Conservation (phyloP, 2,329 filamentous ascomycete species). For the Aspergillus quadricinctus region DNA sequence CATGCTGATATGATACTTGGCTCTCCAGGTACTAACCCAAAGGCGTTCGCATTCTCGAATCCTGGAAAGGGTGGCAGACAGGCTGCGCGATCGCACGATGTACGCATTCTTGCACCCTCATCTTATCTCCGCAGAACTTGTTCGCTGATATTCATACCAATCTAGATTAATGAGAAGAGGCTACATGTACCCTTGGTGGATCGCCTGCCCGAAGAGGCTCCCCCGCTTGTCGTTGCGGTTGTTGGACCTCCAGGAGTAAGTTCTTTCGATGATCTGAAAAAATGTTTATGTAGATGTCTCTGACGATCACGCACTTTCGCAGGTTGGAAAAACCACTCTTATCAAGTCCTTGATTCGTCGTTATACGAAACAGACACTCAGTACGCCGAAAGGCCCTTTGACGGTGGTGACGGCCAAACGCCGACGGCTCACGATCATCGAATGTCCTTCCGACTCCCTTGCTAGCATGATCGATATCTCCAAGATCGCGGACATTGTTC, state of each 20-base stretch:
- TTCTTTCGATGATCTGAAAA: conserved; percentile 4
- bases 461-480: conserved; percentile 96
- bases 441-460: conserved; percentile 90
- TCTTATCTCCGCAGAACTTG: background rate
- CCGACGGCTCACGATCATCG: conserved; percentile 88
- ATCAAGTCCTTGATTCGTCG: conserved; percentile 90
- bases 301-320: conserved; percentile 2
- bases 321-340: conserved; percentile 83
- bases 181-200: conserved; percentile 96
- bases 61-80: conserved; percentile 76
- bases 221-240: conserved; percentile 86
- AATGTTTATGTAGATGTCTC: conserved; percentile 1
- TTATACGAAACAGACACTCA: conserved; percentile 93
- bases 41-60: conserved; percentile 80
- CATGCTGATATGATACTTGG: conserved; percentile 6
- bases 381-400: conserved; percentile 83
- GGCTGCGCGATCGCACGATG: conserved; percentile 53
- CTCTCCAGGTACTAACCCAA: conserved; percentile 67
- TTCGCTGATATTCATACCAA: conserved; percentile 12
- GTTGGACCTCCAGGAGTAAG: conserved; percentile 86
- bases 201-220: conserved; percentile 89
- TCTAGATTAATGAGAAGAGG: conserved; percentile 85
- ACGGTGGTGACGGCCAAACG: conserved; percentile 97
- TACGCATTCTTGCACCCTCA: conserved; percentile 25
- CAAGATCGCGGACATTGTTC: conserved; percentile 94